phyloP scores from a whole-genome alignment of 2,329 filamentous ascomycete species.

The Ilyonectria sp. region DNA sequence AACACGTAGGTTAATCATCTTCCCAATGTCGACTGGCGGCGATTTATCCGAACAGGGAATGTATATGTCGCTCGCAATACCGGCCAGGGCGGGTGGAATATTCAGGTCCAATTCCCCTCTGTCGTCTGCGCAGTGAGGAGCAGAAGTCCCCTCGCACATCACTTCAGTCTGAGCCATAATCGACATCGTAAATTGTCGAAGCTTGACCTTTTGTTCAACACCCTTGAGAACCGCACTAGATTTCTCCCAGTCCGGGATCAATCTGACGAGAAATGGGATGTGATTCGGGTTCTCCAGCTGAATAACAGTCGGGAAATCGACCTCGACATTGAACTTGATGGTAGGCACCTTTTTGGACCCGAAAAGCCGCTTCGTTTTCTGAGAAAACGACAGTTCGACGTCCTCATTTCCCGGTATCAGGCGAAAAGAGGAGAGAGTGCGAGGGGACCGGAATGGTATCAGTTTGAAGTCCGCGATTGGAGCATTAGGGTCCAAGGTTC shows the following conservation, averaged over 20 bases:
- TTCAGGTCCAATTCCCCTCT: slow-evolving; percentile 15
- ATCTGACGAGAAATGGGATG: slow-evolving; percentile 41
- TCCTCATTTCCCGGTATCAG: slow-evolving; percentile 51
- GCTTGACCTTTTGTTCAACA: slow-evolving; percentile 24
- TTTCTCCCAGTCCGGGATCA: slow-evolving; percentile 28
- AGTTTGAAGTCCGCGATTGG: slow-evolving; percentile 40
- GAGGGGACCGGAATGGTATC: background rate
- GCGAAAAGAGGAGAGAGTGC: slow-evolving; percentile 39
- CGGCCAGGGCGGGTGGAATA: background rate
- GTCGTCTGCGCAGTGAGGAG: background rate
- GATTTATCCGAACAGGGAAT: slow-evolving; percentile 23
- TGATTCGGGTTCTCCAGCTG: slow-evolving; percentile 47
- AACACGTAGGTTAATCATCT: slow-evolving; percentile 22
- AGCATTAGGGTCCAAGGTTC: slow-evolving; percentile 5
- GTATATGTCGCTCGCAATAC: background rate
- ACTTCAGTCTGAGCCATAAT: slow-evolving; percentile 25
- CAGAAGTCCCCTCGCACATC: slow-evolving; percentile 21
- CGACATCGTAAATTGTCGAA: slow-evolving; percentile 30
- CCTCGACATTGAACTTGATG: slow-evolving; percentile 46
- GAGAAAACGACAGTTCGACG: slow-evolving; percentile 50
- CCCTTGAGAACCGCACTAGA: slow-evolving; percentile 37
- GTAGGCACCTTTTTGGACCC: slow-evolving; percentile 52
- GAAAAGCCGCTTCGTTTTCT: slow-evolving; percentile 53
- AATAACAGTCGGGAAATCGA: slow-evolving; percentile 48
- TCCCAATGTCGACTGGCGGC: slow-evolving; percentile 25